A percentile compares a stretch with the other conserved stretches of the same genome.
Evolutionary conservation across 495 filamentous ascomycete species (phyloP).

Genomic region (Annulohypoxylon maeteangense): DNA sequence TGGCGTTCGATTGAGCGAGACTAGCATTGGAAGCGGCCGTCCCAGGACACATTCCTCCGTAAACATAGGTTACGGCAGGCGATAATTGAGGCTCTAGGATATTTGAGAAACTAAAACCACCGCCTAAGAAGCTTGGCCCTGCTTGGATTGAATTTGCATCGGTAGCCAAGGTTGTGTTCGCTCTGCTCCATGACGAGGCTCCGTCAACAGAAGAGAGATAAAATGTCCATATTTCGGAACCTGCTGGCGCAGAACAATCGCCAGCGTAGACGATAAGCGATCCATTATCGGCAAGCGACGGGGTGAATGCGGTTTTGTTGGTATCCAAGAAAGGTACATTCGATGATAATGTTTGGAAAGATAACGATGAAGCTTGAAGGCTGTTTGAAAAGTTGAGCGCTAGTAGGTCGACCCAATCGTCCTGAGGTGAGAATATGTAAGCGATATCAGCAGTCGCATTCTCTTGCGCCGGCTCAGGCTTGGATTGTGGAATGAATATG

Average conservation of each 20-base stretch:
- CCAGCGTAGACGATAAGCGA: conserved; percentile 76
- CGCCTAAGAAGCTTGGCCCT: conserved; percentile 74
- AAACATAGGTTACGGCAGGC: conserved; percentile 70
- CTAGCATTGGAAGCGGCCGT: conserved; percentile 50
- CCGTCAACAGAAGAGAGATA: conserved; percentile 30
- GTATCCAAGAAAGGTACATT: conserved; percentile 72
- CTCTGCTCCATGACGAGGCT: conserved; percentile 46
- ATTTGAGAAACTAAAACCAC: conserved; percentile 73
- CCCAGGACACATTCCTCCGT: conserved; percentile 89
- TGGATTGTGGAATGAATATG: conserved; percentile 66
- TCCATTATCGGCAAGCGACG: conserved; percentile 72
- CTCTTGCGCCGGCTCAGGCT: conserved; percentile 51
- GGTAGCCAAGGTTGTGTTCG: conserved; percentile 31
- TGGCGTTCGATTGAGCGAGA: conserved; percentile 70
- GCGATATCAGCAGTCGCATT: conserved; percentile 42
- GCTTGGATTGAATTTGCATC: conserved; percentile 44
- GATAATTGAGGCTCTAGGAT: conserved; percentile 61
- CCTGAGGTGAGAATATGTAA: conserved; percentile 69
- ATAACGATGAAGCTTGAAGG: conserved; percentile 62
- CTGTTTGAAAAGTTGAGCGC: conserved; percentile 70
- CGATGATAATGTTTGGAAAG: conserved; percentile 66
- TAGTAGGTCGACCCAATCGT: conserved; percentile 64
- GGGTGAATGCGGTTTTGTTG: conserved; percentile 63
- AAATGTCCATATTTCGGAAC: conserved; percentile 54
- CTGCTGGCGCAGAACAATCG: conserved; percentile 64